These are phyloP conservation scores for Aspergillus pseudoterreus DNA, from an alignment of 2,329 filamentous ascomycete genomes.

Conservation along the genomic window DNA sequence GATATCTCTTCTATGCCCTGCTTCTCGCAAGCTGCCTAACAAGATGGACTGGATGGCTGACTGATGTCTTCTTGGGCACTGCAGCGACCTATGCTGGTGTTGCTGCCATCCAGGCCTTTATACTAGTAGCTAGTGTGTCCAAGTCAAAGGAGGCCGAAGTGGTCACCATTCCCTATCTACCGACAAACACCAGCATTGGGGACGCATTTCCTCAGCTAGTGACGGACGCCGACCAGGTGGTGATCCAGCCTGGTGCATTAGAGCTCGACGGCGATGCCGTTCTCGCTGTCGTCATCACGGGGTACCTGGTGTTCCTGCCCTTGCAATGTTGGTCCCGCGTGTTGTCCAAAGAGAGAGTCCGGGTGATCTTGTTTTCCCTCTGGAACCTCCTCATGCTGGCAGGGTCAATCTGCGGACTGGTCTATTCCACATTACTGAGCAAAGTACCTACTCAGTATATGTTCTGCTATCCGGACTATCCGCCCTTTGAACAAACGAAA, in stretches of 20 bases:
- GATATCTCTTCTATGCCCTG: conserved; percentile 32
- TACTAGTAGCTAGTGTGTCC: conserved; percentile 21
- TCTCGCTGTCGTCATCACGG: conserved; percentile 31
- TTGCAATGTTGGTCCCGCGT: conserved; percentile 32
- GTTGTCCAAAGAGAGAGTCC: conserved; percentile 22
- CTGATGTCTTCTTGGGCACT: conserved; percentile 29
- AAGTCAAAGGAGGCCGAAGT: conserved; percentile 2
- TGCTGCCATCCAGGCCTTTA: conserved; percentile 30
- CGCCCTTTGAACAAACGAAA: conserved; percentile 16
- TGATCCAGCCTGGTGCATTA: conserved; percentile 25
- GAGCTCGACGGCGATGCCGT: conserved; percentile 32
- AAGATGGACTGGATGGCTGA: conserved; percentile 29
- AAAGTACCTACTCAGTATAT: conserved; percentile 24
- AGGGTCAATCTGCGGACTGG: conserved; percentile 25
- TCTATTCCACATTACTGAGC: conserved; percentile 19
- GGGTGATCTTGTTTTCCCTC: conserved; percentile 24
- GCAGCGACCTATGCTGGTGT: conserved; percentile 31
- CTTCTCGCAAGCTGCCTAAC: conserved; percentile 25
- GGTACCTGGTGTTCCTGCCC: conserved; percentile 32
- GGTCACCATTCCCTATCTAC: conserved; percentile 22
- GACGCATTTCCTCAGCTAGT: conserved; percentile 19
- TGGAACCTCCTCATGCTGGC: conserved; percentile 32
- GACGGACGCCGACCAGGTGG: conserved; percentile 15
- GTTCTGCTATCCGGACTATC: conserved; percentile 27
- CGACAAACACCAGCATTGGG: conserved; percentile 12